phyloP scores from a whole-genome alignment of 371 early-diverging fungal species.

The Haplosporangium sp. region DNA sequence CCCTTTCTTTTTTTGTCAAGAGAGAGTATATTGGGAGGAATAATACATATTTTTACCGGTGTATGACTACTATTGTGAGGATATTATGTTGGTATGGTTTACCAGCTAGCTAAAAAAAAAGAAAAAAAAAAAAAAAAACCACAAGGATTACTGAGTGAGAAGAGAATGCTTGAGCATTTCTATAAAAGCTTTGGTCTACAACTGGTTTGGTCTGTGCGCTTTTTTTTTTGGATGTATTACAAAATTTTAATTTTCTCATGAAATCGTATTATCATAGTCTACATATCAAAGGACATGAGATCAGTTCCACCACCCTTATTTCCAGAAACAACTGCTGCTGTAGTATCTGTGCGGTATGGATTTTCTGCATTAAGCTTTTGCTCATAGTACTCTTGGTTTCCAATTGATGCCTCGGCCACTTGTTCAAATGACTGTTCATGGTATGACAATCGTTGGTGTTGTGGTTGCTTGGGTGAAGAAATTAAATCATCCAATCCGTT shows the following conservation, averaged over 20 bases:
- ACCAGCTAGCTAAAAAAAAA: no score
- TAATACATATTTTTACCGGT: no score
- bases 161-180: no score
- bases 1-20: background rate
- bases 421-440: slow-evolving; percentile 53
- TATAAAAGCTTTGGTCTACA: no score
- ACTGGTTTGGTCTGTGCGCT: background rate
- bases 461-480: slow-evolving; percentile 26
- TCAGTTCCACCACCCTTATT: slow-evolving; percentile 31
- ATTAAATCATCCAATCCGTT: slow-evolving; percentile 17
- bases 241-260: background rate
- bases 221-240: background rate
- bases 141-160: no score
- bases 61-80: no score
- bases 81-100: no score
- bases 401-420: slow-evolving; percentile 55
- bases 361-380: slow-evolving; percentile 50
- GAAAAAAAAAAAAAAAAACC: no score
- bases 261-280: background rate
- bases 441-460: slow-evolving; percentile 50
- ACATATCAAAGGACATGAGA: slow-evolving; percentile 51
- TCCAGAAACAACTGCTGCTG: slow-evolving; percentile 14
- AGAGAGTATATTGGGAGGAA: background rate
- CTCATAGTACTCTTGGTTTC: slow-evolving; percentile 52
- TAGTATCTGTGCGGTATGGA: slow-evolving; percentile 50